Evolutionary conservation across 768 basidiomycete species (phyloP).

Genomic region (Mrakia gelida): DNA sequence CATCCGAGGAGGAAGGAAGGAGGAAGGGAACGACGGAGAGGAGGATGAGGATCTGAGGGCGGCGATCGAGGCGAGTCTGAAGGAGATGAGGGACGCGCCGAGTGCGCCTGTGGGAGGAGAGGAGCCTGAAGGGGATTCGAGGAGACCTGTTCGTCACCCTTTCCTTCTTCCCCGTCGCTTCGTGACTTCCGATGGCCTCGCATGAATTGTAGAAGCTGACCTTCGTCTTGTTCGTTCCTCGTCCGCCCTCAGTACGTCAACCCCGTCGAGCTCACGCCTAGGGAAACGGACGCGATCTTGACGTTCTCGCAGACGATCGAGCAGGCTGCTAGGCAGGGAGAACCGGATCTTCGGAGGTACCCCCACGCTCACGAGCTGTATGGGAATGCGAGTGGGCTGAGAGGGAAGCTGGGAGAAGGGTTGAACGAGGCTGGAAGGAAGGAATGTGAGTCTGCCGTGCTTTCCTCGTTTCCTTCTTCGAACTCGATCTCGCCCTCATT

Average conservation of each 20-base stretch:
- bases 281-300: slow-evolving; percentile 76
- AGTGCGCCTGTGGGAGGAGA: slow-evolving; percentile 30
- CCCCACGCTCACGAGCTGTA: slow-evolving; percentile 80
- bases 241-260: slow-evolving; percentile 15
- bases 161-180: slow-evolving; percentile 48
- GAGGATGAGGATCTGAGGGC: slow-evolving; percentile 88
- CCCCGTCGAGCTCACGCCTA: slow-evolving; percentile 17
- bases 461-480: background rate
- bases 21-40: slow-evolving; percentile 52
- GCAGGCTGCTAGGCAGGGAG: slow-evolving; percentile 68
- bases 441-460: slow-evolving; percentile 61
- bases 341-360: slow-evolving; percentile 70
- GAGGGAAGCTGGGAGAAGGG: slow-evolving; percentile 77
- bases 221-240: slow-evolving; percentile 11
- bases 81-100: slow-evolving; percentile 53
- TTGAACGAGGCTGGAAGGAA: slow-evolving; percentile 79
- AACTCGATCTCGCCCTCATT: background rate
- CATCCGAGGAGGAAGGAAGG: slow-evolving; percentile 52
- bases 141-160: slow-evolving; percentile 59
- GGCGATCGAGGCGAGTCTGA: slow-evolving; percentile 89
- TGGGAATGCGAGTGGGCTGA: slow-evolving; percentile 69
- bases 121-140: slow-evolving; percentile 53
- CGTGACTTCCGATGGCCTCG: no score
- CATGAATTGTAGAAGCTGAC: background rate
- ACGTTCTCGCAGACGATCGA: slow-evolving; percentile 89